phyloP scores from a whole-genome alignment of 768 basidiomycete genomes.

The Trametes villosa region DNA sequence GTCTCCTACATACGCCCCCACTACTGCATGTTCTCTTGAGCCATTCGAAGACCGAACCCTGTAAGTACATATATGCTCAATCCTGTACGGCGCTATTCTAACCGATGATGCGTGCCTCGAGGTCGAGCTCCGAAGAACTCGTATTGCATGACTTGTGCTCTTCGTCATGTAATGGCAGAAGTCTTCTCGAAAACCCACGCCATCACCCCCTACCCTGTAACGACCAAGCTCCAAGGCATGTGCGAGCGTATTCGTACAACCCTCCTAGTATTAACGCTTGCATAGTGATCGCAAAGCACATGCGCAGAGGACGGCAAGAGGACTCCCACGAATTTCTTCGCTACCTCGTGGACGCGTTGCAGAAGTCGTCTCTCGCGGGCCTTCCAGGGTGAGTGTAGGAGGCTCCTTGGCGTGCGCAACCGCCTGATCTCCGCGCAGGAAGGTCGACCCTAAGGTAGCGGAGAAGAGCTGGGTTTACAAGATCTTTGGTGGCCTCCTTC shows the following conservation, averaged over 20 bases:
- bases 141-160: constrained; percentile 83
- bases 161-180: constrained; percentile 59
- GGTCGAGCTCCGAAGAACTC: constrained; percentile 45
- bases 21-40: constrained; percentile 63
- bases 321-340: constrained; percentile 98
- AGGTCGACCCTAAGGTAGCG: constrained; percentile 68
- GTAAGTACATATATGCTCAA: constrained; percentile 47
- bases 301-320: constrained; percentile 92
- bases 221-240: constrained; percentile 70
- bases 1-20: constrained; percentile 90
- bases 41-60: constrained; percentile 55
- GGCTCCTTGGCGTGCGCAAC: neutral
- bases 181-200: constrained; percentile 52
- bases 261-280: neutral
- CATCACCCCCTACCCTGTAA: constrained; percentile 69
- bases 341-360: constrained; percentile 89
- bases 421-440: constrained; percentile 45
- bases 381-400: constrained; percentile 61
- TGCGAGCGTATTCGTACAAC: neutral
- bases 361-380: constrained; percentile 80
- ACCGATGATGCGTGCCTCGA: constrained; percentile 23
- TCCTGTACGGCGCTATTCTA: neutral
- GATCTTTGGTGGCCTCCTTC: constrained; percentile 89
- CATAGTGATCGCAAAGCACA: constrained; percentile 86
- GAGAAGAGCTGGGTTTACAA: constrained; percentile 95